These are phyloP conservation scores for Cryptococcus sp. DNA, from an alignment of 1,284 basidiomycete species.

Conservation along the genomic window DNA sequence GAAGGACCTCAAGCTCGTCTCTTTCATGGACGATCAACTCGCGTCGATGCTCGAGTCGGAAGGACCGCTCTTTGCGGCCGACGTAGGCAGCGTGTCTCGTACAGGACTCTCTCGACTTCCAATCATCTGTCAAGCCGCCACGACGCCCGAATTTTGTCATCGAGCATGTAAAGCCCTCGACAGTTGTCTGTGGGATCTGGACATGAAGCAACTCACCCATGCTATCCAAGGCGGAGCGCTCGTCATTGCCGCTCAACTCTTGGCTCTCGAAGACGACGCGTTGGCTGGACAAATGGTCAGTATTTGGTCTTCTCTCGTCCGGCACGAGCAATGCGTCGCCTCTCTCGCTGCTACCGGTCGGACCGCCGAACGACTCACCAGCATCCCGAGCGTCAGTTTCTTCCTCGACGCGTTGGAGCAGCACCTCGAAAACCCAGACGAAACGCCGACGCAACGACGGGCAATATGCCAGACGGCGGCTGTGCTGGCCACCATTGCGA, in stretches of 20 bases:
- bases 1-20: constrained; percentile 23
- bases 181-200: constrained; percentile 19
- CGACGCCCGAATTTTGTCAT: constrained; percentile 12
- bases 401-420: constrained; percentile 26
- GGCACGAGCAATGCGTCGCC: constrained; percentile 17
- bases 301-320: constrained; percentile 31
- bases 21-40: constrained; percentile 38
- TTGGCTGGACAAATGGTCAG: constrained; percentile 20
- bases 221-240: constrained; percentile 33
- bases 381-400: constrained; percentile 15
- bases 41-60: constrained; percentile 24
- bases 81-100: neutral
- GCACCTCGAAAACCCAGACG: constrained; percentile 7
- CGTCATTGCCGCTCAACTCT: constrained; percentile 23
- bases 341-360: constrained; percentile 12
- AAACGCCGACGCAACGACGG: neutral
- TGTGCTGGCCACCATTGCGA: constrained; percentile 27
- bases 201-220: constrained; percentile 15
- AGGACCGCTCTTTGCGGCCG: constrained; percentile 4
- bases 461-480: constrained; percentile 23
- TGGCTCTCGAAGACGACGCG: constrained; percentile 14
- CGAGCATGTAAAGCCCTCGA: constrained; percentile 26
- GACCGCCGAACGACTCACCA: constrained; percentile 11
- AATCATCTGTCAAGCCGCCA: constrained; percentile 30
- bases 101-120: constrained; percentile 22